Evolutionary conservation across 140 eudicot species (phyloP).

Genomic region (Cichorium intybus): DNA sequence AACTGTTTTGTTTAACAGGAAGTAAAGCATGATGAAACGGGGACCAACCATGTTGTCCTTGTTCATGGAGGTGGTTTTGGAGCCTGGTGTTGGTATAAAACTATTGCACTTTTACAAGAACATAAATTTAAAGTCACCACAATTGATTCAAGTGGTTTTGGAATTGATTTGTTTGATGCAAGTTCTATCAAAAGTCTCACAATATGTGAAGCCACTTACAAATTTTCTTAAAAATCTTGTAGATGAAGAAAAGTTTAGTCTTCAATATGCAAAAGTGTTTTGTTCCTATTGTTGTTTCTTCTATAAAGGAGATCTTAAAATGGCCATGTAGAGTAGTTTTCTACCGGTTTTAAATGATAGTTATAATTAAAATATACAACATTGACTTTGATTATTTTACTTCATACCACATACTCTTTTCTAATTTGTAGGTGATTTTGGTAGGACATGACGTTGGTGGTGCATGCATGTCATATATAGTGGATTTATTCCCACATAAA

Average conservation of each 20-base stretch:
- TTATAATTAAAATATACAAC: background rate
- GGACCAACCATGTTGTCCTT: conserved; percentile 75
- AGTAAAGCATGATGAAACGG: conserved; percentile 53
- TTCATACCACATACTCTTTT: background rate
- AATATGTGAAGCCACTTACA: conserved; percentile 78
- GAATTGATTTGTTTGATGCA: conserved; percentile 70
- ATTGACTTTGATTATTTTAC: background rate
- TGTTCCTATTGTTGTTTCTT: background rate
- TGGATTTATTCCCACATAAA: conserved; percentile 70
- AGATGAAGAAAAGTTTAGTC: conserved; percentile 75
- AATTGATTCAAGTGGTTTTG: conserved; percentile 76
- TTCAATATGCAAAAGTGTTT: background rate
- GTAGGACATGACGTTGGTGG: conserved; percentile 97
- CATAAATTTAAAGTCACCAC: conserved; percentile 86
- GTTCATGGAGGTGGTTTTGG: conserved; percentile 99
- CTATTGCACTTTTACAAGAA: conserved; percentile 83
- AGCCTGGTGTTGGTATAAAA: conserved; percentile 98
- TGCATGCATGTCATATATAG: conserved; percentile 79
- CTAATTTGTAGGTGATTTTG: conserved; percentile 66
- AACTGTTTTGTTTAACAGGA: conserved; percentile 48
- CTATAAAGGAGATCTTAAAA: too few species aligned
- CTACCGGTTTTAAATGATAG: background rate
- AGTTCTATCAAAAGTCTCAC: conserved; percentile 65
- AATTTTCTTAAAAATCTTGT: conserved; percentile 61
- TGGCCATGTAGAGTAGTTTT: too few species aligned